phyloP scores from a whole-genome alignment of 176 grass and related monocot genomes.

The Aegilops longissima region DNA sequence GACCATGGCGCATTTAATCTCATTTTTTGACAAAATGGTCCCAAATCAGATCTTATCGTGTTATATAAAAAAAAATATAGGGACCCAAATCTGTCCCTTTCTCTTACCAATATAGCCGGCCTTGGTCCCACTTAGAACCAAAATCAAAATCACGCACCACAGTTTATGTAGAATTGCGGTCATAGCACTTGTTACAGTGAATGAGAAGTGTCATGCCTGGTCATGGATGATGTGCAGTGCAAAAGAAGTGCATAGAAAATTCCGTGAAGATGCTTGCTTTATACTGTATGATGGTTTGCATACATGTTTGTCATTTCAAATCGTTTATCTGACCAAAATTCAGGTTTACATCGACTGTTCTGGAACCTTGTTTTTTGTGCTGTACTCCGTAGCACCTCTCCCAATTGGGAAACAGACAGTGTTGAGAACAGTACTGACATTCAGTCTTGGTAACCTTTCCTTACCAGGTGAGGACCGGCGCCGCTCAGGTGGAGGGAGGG shows the following conservation, averaged over 20 bases:
- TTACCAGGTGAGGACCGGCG: conserved; percentile 73
- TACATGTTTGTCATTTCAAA: not conserved
- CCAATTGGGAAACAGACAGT: not conserved
- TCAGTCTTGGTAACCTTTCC: not conserved
- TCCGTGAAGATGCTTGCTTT: not conserved
- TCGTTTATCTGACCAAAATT: not conserved
- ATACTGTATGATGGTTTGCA: not conserved
- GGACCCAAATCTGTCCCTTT: not conserved
- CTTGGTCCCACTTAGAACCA: not conserved
- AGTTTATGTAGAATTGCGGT: not conserved
- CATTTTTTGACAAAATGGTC: not conserved
- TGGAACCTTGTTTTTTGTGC: not conserved
- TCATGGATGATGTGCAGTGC: not conserved
- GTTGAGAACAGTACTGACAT: not conserved
- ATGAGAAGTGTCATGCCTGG: not conserved
- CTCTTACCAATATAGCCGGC: not conserved
- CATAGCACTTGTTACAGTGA: not conserved
- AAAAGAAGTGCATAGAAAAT: not conserved
- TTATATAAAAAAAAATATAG: no score
- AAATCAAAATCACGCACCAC: not conserved
- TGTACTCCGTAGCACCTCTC: not conserved
- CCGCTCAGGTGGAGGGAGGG: conserved; percentile 89
- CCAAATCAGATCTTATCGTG: not conserved
- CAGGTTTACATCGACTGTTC: not conserved
- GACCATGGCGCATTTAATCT: not conserved